Evolutionary conservation across 257 asterid species (phyloP).

Genomic region (Rhazya stricta): DNA sequence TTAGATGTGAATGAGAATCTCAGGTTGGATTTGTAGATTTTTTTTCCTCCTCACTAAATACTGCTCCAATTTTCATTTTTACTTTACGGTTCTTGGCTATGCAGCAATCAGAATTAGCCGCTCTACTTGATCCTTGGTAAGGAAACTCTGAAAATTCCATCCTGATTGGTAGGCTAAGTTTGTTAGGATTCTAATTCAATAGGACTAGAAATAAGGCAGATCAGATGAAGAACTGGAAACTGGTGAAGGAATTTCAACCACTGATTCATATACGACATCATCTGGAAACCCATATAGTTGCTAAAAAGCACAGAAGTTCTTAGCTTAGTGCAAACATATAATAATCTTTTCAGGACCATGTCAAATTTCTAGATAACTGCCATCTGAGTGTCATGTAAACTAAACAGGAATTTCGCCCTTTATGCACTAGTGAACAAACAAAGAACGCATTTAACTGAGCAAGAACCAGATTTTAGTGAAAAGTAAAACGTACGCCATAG

Average conservation of each 20-base stretch:
- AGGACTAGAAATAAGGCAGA: background rate
- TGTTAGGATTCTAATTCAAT: background rate
- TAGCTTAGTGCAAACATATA: background rate
- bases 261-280: background rate
- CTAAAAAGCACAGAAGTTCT: background rate
- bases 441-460: background rate
- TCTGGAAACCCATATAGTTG: background rate
- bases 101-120: background rate
- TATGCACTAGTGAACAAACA: background rate
- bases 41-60: background rate
- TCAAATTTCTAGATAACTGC: background rate
- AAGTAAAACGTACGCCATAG: slow-evolving; percentile 52
- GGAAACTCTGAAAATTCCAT: background rate
- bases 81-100: background rate
- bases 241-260: background rate
- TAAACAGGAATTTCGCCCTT: background rate
- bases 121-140: background rate
- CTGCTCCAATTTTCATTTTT: background rate
- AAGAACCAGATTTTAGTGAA: background rate
- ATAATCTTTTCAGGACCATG: background rate
- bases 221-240: background rate
- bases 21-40: background rate
- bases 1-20: background rate
- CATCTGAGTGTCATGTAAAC: background rate
- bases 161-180: background rate